Percentiles rank a stretch among this genome's conserved stretches.
These are phyloP conservation scores for Hippophae gyantsensis DNA, from an alignment of 306 rosid species.

Conservation along the genomic window DNA sequence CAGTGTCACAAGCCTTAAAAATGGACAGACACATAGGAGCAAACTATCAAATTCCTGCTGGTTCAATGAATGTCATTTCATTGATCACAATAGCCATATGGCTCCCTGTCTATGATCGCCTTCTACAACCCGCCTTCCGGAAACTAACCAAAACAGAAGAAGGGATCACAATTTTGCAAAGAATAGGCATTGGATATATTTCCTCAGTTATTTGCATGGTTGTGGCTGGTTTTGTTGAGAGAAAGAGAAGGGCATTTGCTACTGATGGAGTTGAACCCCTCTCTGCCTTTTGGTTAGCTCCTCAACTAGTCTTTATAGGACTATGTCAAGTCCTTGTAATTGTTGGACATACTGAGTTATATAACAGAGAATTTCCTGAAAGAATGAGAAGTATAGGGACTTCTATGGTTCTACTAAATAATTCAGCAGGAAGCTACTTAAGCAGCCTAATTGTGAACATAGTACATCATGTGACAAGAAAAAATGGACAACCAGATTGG, in stretches of 20 bases:
- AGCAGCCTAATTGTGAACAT: conserved; percentile 20
- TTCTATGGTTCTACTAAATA: conserved; percentile 22
- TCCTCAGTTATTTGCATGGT: conserved; percentile 47
- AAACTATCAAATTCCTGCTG: conserved; percentile 47
- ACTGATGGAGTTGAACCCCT: conserved; percentile 25
- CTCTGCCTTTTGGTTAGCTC: conserved; percentile 49
- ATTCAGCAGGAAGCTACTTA: conserved; percentile 24
- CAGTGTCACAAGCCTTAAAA: conserved; percentile 46
- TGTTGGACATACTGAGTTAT: conserved; percentile 59
- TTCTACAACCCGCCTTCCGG: conserved; percentile 39
- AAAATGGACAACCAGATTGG: conserved; percentile 33
- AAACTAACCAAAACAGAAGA: conserved; percentile 39
- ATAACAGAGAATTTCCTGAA: conserved; percentile 53
- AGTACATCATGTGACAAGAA: conserved; percentile 23
- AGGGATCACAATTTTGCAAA: conserved; percentile 41
- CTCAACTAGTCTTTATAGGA: conserved; percentile 51
- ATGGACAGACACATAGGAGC: conserved; percentile 52
- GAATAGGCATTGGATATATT: conserved; percentile 49
- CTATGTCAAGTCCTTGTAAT: conserved; percentile 52
- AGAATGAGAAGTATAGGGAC: conserved; percentile 56
- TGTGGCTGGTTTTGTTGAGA: conserved; percentile 44
- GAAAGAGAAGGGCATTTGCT: conserved; percentile 31
- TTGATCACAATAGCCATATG: conserved; percentile 32
- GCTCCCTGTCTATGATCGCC: conserved; percentile 46
- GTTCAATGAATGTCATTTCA: conserved; percentile 45